Evolutionary conservation across 768 basidiomycete species (phyloP), one percentile per base, ranked within the genome.

Genomic region (Holtermanniella nyarrowii): DNA sequence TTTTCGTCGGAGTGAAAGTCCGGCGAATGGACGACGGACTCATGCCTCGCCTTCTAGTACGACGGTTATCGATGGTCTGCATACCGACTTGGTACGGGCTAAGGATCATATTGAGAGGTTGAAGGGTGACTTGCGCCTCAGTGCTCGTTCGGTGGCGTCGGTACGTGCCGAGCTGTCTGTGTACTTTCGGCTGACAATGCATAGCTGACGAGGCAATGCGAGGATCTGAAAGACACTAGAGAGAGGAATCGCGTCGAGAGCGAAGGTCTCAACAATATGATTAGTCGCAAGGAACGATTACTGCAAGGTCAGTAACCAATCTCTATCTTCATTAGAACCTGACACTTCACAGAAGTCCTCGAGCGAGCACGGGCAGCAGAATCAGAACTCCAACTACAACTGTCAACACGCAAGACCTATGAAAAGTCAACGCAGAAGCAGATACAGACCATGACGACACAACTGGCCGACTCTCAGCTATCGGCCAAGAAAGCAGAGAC

Each of bases 161-260:
- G 65, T 66, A 21, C 44, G 63, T n/a, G n/a, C 54, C 14, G 37
- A 37, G 37, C 22, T 44, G 24, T 3, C 18, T n/a, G n/a, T n/a
- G n/a, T n/a, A n/a, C n/a, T n/a, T n/a, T n/a, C n/a, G n/a, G n/a
- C n/a, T n/a, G n/a, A n/a, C n/a, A n/a, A 56, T 49, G 4, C 16
- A 1, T 49, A 68, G 66, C 53, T 68, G 11, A 68, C 66, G 4
- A 40, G 67, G 5, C 67, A 66, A 47, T 66, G 58, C 5, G 69
- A 71, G 31, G 69, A 71, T 57, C 61, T 71, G 20, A 69, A 66
- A 44, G 67, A 69, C 31, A 69, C 69, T 3, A 57, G 60, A 45
- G 67, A 66, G 39, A 46, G 69, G 24, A 64, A 66, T 53, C 43
- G 65, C 25, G 58, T 59, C 2, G 66, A 71, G 46, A 59, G 58